Evolutionary conservation across 2,329 filamentous ascomycete species (phyloP), one percentile per base, ranked within the genome.

Genomic region (Ascosphaera acerosa): DNA sequence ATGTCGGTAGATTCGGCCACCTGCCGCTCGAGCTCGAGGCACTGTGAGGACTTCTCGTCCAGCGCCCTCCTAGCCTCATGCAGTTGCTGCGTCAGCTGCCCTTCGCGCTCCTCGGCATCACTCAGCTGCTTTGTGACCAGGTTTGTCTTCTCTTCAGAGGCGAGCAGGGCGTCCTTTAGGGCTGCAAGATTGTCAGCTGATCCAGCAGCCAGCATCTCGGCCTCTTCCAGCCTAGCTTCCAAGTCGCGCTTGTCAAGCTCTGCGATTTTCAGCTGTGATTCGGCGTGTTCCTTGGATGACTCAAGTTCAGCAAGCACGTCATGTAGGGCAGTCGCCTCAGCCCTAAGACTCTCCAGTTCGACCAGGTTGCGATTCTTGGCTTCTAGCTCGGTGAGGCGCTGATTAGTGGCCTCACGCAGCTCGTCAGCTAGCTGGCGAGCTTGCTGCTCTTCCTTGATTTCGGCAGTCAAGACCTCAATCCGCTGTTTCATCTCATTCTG

Each of bases 381-480:
- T 46, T 94, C 84, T 2, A 97, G 60, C 41, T 92, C 81, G 5
- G 68, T 58, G 50, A 90, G 72, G 15, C 84, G 72, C 49, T 70
- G 75, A 47, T 91, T 75, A 2, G 82, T 74, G 16, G 78, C 76
- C 40, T 72, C 70, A 4, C 75, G 64, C 2, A 78, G 89, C 35
- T 92, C 84, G 44, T 97, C 87, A 0, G 87, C 81, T 10, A 92
- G 58, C 43, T 80, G 71, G 31, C 80, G 69, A 4, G 78, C 73
- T 36, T 67, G 73, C 45, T 63, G 78, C 52, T 97, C 89, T 0
- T 78, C 69, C 18, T 80, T 70, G 2, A 90, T 57, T 34, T 92
- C 80, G 3, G 62, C 54, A 15, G 59, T 64, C 31, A 78, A 47
- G 12, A 66, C 61, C 26, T 87, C 76, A 1, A 90, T 50, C 37